Conservation (phyloP, 345 rosid genomes). For the Gossypium anomalum region DNA sequence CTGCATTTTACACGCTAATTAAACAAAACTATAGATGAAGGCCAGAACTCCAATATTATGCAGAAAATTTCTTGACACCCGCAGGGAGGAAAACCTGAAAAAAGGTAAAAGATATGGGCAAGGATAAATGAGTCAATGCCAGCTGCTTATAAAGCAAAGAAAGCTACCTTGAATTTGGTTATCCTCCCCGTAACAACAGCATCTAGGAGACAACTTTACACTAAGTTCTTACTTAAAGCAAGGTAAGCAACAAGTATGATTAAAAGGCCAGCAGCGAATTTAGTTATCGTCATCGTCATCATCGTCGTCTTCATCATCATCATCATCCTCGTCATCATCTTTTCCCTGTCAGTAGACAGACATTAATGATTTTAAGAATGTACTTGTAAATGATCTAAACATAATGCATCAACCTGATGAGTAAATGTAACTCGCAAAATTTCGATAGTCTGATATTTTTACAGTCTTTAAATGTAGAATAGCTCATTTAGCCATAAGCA, state of each 20-base stretch:
- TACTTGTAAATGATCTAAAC: not conserved
- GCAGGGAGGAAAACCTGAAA: constrained; percentile 18
- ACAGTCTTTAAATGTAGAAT: too few relatives aligned
- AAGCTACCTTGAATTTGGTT: constrained; percentile 18
- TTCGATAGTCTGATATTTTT: not conserved
- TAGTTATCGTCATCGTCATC: constrained; percentile 32
- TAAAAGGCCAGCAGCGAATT: not conserved
- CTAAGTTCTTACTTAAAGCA: constrained; percentile 19
- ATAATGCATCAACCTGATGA: not conserved
- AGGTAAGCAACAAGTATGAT: constrained; percentile 10
- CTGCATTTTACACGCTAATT: not conserved
- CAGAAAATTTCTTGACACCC: not conserved
- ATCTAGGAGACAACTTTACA: constrained; percentile 36
- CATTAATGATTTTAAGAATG: not conserved
- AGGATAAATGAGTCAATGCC: not conserved
- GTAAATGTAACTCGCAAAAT: too few relatives aligned
- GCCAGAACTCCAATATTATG: not conserved
- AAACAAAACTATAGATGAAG: not conserved
- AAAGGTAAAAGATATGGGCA: constrained; percentile 6
- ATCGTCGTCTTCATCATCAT: constrained; percentile 25
- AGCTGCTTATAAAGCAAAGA: constrained; percentile 22
- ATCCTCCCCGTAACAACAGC: constrained; percentile 26
- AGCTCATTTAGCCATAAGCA: not conserved
- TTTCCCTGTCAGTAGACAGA: constrained; percentile 38
- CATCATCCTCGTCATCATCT: constrained; percentile 42